Evolutionary conservation across 345 rosid species (phyloP).

Genomic region (Syzygium grande): DNA sequence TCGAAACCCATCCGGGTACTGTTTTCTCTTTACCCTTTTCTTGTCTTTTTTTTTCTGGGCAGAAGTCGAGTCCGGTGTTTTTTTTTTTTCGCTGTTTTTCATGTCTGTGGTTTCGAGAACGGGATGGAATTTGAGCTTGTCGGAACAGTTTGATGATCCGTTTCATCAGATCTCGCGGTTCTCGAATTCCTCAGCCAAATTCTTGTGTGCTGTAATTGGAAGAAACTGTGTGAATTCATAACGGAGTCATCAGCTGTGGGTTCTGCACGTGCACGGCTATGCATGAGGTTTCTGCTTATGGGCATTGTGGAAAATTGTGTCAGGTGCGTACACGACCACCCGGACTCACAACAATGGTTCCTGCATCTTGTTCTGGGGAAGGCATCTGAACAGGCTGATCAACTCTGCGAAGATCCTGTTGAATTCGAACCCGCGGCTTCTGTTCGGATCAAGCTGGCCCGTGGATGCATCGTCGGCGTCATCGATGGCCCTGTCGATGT

Average conservation of each 20-base stretch:
- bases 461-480: neutral
- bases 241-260: neutral
- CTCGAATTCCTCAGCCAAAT: neutral
- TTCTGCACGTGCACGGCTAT: neutral
- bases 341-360: constrained; percentile 50
- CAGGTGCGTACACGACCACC: constrained; percentile 84
- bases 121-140: neutral
- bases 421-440: constrained; percentile 34
- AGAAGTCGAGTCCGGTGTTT: neutral
- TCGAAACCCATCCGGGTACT: constrained; percentile 53
- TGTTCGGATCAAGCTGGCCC: constrained; percentile 15
- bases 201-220: neutral
- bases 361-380: constrained; percentile 59
- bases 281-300: neutral
- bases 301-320: neutral
- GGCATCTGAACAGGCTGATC: constrained; percentile 52
- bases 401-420: constrained; percentile 46
- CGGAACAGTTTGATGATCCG: neutral
- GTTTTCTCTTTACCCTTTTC: neutral
- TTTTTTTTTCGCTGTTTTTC: neutral
- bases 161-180: neutral
- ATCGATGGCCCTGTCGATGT: constrained; percentile 7
- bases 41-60: neutral
- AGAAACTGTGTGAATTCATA: neutral
- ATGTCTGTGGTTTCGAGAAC: neutral